Base-by-base conservation (phyloP, 495 filamentous ascomycete species). In the Annulohypoxylon nitens region DNA sequence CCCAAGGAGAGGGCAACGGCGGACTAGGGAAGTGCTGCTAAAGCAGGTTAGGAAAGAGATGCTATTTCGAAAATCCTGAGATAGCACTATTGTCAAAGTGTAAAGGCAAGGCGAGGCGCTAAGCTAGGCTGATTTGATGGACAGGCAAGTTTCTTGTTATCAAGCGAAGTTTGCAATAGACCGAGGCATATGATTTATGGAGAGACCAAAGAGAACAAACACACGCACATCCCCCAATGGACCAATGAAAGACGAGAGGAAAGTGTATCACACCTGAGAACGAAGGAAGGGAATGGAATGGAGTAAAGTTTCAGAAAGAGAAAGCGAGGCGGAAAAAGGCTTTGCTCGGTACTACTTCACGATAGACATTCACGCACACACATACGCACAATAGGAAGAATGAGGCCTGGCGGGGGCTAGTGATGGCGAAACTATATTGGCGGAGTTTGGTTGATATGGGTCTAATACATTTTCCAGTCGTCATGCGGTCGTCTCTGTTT, bases 21-120 rank as follows among this genome's bases (percentile, higher is more conserved):
- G 88, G 83, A 20, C 79, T 88, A 34, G 90, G 91, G 71, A 97
- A 97, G 84, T 98, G 95, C 85, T 98, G 95, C 81, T 98, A 90
- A 83, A 78, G 14, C 10, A 9, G n/a, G 30, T 14, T 26, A 16
- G n/a, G 16, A 6, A 47, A 14, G 33, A 55, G 62, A 20, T 20
- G 23, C 23, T n/a, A 45, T 47, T 36, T 64, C 30, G 37, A 47
- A 59, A 34, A 30, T 23, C n/a, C 43, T 50, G 70, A 51, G 51
- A 34, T 10, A 39, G 20, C 25, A 37, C 30, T 30, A 57, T 57
- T 57, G 53, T 20, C 53, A 57, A 37, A 36, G 67, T 39, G 14
- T 10, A 57, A 60, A 63, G 71, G 53, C 48, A 59, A 69, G 70
- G 54, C 37, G 61, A 70, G 70, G 54, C 37, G 39, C 61, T 59